Base-by-base conservation (phyloP, 2,329 filamentous ascomycete species). In the Anthostomella pinea region DNA sequence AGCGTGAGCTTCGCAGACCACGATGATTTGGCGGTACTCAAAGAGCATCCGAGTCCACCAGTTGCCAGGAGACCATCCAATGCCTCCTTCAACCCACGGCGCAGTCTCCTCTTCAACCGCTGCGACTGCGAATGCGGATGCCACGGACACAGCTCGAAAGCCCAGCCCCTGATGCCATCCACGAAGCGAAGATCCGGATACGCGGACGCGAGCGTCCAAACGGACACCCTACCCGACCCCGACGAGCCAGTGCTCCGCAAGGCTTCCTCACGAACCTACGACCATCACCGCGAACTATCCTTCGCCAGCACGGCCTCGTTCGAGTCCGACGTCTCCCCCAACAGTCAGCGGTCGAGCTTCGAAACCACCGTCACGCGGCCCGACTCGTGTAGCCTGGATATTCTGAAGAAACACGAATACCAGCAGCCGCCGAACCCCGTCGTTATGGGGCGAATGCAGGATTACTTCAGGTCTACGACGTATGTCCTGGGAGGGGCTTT, bases 371-470 rank as follows among this genome's bases (percentile, higher is more conserved):
- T 49, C 13, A 54, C 53, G 19, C 42, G 50, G 30, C 51, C 52
- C 4, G 50, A 52, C 17, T 37, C 39, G 4, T 39, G 15, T 8
- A 36, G 33, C 22, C 24, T 35, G 4, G 20, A 42, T 29, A 21
- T 31, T 27, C n/a, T 35, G 33, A 23, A 4, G 26, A 26, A 11
- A 8, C 41, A 41, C 30, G 31, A 28, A 11, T 32, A 27, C 26
- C 37, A 41, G n/a, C 35, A 21, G 9, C 13, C 40, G 6, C 15
- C 27, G 8, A 59, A 59, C 33, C 55, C 55, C 5, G 34, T 59
- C 18, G 38, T 45, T 8, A 59, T 59, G 56, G 56, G 56, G 13
- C 45, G 55, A 31, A 59, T 59, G 56, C 53, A 57, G 41, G 56
- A 56, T 9, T 59, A 59, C 25, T 59, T 59, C 30, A 47, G 55